These are phyloP conservation scores for Colletotrichum lupini DNA, from an alignment of 2,329 filamentous ascomycete genomes.

Conservation along the genomic window DNA sequence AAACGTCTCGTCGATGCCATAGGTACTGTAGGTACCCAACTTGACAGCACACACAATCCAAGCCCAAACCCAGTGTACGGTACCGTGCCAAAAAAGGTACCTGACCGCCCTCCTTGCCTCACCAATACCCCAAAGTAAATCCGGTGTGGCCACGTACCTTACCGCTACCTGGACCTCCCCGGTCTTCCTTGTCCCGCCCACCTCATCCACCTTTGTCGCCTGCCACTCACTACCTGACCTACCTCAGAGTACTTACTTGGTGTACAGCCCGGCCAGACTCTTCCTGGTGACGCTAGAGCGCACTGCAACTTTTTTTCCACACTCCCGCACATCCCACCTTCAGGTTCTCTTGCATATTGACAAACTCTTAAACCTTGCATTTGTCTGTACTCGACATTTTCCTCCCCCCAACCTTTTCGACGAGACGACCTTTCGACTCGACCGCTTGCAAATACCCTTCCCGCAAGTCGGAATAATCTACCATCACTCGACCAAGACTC, in stretches of 20 bases:
- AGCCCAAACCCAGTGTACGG: not conserved
- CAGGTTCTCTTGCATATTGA: slow-evolving; percentile 32
- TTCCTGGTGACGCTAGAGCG: slow-evolving; percentile 3
- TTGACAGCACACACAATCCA: not conserved
- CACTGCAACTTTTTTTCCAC: slow-evolving; percentile 34
- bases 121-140: not conserved
- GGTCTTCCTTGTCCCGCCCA: not conserved
- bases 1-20: not conserved
- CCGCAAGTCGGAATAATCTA: slow-evolving; percentile 33
- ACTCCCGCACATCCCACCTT: slow-evolving; percentile 33
- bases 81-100: not conserved
- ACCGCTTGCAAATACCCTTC: slow-evolving; percentile 31
- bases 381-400: slow-evolving; percentile 22
- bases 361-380: slow-evolving; percentile 34
- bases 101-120: not conserved
- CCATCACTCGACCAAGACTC: slow-evolving; percentile 2
- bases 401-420: slow-evolving; percentile 12
- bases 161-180: not conserved
- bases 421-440: slow-evolving; percentile 30
- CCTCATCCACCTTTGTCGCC: not conserved
- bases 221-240: not conserved
- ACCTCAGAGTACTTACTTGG: not conserved
- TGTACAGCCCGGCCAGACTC: not conserved
- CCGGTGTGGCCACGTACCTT: not conserved
- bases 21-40: not conserved